phyloP scores from a whole-genome alignment of 768 basidiomycete genomes.

The Mycena alexandri region DNA sequence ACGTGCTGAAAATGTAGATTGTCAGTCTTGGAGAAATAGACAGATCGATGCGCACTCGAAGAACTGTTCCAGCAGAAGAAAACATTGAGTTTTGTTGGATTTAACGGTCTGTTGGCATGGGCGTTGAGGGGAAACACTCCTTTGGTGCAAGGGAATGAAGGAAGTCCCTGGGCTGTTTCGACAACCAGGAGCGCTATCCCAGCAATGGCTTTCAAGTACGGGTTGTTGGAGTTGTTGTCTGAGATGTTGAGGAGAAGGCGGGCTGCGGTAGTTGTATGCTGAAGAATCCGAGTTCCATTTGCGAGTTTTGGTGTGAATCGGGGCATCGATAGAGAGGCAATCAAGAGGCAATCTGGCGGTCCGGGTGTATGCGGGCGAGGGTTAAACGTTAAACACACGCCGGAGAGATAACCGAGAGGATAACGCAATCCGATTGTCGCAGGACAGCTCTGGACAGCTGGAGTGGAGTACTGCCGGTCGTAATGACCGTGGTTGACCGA shows the following conservation, averaged over 20 bases:
- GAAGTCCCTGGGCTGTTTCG: conserved; percentile 6
- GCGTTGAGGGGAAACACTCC: too few relatives aligned
- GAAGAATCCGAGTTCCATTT: neutral
- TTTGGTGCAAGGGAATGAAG: too few relatives aligned
- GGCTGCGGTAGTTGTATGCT: neutral
- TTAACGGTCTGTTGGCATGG: conserved; percentile 1
- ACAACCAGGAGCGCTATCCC: conserved; percentile 19
- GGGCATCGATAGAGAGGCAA: conserved; percentile 5
- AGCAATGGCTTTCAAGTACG: conserved; percentile 21
- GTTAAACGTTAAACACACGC: too few relatives aligned
- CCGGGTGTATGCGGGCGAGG: too few relatives aligned
- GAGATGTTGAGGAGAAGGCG: conserved; percentile 16
- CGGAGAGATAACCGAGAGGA: too few relatives aligned
- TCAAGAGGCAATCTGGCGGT: too few relatives aligned
- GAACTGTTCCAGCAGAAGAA: conserved; percentile 15
- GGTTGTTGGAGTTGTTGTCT: conserved; percentile 4
- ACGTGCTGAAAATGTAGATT: conserved; percentile 3
- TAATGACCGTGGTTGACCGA: too few relatives aligned
- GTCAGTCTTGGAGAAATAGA: too few relatives aligned
- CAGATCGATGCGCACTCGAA: conserved; percentile 6
- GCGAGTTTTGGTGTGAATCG: neutral
- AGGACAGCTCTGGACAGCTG: too few relatives aligned
- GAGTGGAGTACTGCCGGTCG: too few relatives aligned
- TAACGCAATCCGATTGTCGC: too few relatives aligned
- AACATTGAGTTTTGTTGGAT: conserved; percentile 19